Evolutionary conservation across 495 filamentous ascomycete genomes (phyloP), one percentile per base, ranked within the genome.

Genomic region (Penicillium parvum): DNA sequence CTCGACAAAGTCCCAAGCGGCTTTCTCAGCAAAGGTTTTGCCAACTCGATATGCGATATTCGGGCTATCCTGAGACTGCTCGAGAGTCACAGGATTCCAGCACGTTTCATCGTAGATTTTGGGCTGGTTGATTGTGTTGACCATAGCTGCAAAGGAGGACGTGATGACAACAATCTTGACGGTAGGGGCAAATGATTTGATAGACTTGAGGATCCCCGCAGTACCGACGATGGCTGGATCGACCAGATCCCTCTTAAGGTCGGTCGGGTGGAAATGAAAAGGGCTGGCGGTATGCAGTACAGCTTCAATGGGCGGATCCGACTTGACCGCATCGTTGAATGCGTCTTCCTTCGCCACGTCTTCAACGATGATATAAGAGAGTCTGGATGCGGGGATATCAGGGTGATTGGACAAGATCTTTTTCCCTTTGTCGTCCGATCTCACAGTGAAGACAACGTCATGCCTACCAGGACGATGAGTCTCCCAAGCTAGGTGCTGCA

Each of bases 1-100:
- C 61, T 78, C 71, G 7, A 84, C 57, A 47, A 84, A 85, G 3
- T 82, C 73, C 82, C 82, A 86, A 1, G 82, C 83, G 0, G 81
- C 81, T 41, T 68, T 66, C 52, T 83, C 48, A 32, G 69, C 69
- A 27, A 70, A 63, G 9, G 66, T 64, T 32, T 78, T 80, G 38
- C 65, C 67, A 1, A 74, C 69, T 14, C 68, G 61, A 46, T 78
- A 80, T 5, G 66, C 65, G 3, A 68, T 54, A 7, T 54, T 43
- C 2, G 47, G 43, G 12, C 25, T 52, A 2, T 62, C 45, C 20
- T 72, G 58, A 2, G 84, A 76, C 47, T 85, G 72, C 45, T 80
- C 78, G 9, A 9, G 22, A 25, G 38, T 48, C 1, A 42, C 14
- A 7, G 32, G 30, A 36, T 48, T 48, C 45, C 45, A 48, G 3